phyloP scores from a whole-genome alignment of 2,329 filamentous ascomycete genomes.

The Lachnellula arida region DNA sequence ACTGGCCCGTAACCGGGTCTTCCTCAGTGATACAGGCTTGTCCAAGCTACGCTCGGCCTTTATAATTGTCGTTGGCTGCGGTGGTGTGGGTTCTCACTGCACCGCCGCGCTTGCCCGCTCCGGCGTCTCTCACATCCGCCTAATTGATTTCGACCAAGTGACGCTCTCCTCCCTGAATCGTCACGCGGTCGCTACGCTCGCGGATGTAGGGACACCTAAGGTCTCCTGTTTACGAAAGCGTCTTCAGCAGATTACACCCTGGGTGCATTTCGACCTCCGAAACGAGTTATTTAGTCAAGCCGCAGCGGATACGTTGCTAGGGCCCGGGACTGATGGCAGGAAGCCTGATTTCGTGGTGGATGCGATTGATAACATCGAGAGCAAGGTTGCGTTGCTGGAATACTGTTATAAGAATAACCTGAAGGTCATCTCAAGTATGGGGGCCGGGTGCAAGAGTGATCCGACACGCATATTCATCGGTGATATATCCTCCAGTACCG shows the following conservation, averaged over 20 bases:
- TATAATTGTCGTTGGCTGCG: slow-evolving; percentile 85
- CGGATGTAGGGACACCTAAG: slow-evolving; percentile 90
- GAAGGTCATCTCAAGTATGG: slow-evolving; percentile 91
- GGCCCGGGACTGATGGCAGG: slow-evolving; percentile 56
- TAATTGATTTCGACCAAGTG: slow-evolving; percentile 97
- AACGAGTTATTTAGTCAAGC: slow-evolving; percentile 75
- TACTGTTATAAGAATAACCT: slow-evolving; percentile 78
- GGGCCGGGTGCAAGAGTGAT: slow-evolving; percentile 88
- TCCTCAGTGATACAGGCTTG: slow-evolving; percentile 78
- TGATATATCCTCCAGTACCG: slow-evolving; percentile 82
- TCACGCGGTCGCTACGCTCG: slow-evolving; percentile 91
- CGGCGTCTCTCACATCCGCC: slow-evolving; percentile 78
- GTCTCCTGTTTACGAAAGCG: slow-evolving; percentile 77
- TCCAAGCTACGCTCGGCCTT: slow-evolving; percentile 74
- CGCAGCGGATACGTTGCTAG: slow-evolving; percentile 63
- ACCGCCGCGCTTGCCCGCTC: slow-evolving; percentile 81
- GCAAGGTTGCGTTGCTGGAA: slow-evolving; percentile 84
- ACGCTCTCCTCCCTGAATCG: slow-evolving; percentile 90
- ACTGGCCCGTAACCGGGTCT: slow-evolving; percentile 86
- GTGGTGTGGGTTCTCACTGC: slow-evolving; percentile 92
- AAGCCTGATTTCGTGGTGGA: slow-evolving; percentile 87
- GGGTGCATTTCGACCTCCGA: slow-evolving; percentile 82
- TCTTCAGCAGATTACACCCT: slow-evolving; percentile 82
- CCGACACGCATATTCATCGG: slow-evolving; percentile 82
- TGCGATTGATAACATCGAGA: slow-evolving; percentile 97